These are phyloP conservation scores for Sporothrix schenckii DNA, from an alignment of 2,329 filamentous ascomycete genomes.

Conservation along the genomic window DNA sequence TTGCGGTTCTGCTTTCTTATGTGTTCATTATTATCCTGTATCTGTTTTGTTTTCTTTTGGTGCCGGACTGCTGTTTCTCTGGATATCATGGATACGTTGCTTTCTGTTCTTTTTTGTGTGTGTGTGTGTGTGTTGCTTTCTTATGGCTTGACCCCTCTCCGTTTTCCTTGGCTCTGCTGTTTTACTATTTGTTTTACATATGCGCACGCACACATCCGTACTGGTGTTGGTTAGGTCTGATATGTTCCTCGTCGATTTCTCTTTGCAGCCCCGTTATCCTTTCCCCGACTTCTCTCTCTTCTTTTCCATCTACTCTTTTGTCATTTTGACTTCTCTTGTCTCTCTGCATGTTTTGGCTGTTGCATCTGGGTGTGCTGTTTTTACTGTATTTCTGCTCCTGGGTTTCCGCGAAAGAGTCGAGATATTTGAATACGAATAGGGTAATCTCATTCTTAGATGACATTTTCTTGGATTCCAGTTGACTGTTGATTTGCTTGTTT, in stretches of 20 bases:
- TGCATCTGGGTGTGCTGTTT: not conserved
- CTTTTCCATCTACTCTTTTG: not conserved
- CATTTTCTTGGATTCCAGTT: not conserved
- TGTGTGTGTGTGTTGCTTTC: not conserved
- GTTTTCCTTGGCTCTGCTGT: not conserved
- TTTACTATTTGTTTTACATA: not conserved
- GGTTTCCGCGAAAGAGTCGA: not conserved
- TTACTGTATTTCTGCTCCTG: not conserved
- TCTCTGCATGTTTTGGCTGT: conserved; percentile 3
- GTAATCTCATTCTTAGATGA: not conserved
- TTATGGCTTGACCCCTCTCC: not conserved
- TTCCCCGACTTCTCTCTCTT: too few species aligned
- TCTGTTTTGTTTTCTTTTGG: not conserved
- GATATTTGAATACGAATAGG: conserved; percentile 13
- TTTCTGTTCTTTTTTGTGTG: not conserved
- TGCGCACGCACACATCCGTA: not conserved
- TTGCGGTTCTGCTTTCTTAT: not conserved
- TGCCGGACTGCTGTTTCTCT: not conserved
- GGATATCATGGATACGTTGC: not conserved
- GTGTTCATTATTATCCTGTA: not conserved
- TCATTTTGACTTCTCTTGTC: not conserved
- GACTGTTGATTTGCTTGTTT: not conserved
- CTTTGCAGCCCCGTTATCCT: not conserved
- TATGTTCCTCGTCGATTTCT: not conserved
- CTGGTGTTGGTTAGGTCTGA: not conserved